Base-by-base conservation (phyloP, 805 yeast species). In the Lipomyces spencermartinsiae region DNA sequence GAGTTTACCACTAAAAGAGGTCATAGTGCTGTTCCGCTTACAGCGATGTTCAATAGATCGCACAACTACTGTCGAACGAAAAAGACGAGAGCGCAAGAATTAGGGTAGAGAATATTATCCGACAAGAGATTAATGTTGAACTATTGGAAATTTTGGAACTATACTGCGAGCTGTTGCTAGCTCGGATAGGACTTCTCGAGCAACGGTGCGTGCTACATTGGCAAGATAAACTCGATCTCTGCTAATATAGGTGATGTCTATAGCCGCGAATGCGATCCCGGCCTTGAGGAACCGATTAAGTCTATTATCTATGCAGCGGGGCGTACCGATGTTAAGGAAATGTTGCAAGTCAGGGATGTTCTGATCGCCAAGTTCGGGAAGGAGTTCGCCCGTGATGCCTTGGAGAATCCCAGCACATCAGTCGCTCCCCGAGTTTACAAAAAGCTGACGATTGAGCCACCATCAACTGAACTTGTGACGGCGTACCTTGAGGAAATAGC, bases 81-180 rank as follows among this genome's bases (percentile, higher is more conserved):
- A 92, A 91, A 75, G 93, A 91, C 70, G 88, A 89, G 61, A 90
- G 93, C 73, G 97, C 97, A 10, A 84, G 85, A 65, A 92, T 92
- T 65, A 79, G 97, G 61, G 94, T 91, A 2, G 97, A 92, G 76
- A 90, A 90, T 73, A 86, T 92, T 65, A 90, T 93, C 39, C 83
- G 93, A 46, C 94, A 91, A 72, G 97, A 92, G 75, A 86, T 91
- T 39, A 86, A 88, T 74, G 85, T 90, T 29, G 97, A 92, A 78
- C 80, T 92, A 31, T 80, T 92, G 63, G 97, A 93, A 77, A 85
- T 86, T 58, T 78, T 92, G 59, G 97, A 93, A 78, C 80, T 93
- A 22, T 91, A 91, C 76, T 89, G 97, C 75, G 97, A 93, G 78
- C 80, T 92, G 3, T 77, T 91, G 25, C 83, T 90, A 59, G 97